Percentiles rank a stretch among this genome's conserved stretches.
phyloP scores from a whole-genome alignment of 805 yeast species.

The Phaffomyces thermotolerans region DNA sequence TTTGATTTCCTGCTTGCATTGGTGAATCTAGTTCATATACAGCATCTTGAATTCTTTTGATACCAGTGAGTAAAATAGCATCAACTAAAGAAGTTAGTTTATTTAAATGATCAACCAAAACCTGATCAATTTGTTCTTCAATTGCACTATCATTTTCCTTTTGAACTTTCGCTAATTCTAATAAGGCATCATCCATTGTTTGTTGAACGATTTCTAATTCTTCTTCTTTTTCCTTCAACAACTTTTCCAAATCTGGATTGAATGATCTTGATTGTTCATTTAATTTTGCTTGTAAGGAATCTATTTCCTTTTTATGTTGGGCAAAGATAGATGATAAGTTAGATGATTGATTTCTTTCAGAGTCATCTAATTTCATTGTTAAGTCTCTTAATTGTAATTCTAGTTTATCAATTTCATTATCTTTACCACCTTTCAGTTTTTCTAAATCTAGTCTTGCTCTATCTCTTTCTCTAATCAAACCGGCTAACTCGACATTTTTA shows the following conservation, averaged over 20 bases:
- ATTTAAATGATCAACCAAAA: slow-evolving; percentile 39
- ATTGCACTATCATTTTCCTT: slow-evolving; percentile 43
- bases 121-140: slow-evolving; percentile 52
- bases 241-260: slow-evolving; percentile 32
- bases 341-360: slow-evolving; percentile 56
- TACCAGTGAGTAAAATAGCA: slow-evolving; percentile 60
- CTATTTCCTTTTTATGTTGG: slow-evolving; percentile 58
- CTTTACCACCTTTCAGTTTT: slow-evolving; percentile 55
- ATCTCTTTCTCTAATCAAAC: slow-evolving; percentile 82
- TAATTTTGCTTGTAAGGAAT: slow-evolving; percentile 36
- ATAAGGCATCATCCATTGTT: slow-evolving; percentile 65
- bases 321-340: slow-evolving; percentile 53
- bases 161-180: slow-evolving; percentile 46
- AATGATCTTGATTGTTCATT: slow-evolving; percentile 19
- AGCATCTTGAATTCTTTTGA: slow-evolving; percentile 66
- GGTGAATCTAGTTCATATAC: slow-evolving; percentile 67
- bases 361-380: slow-evolving; percentile 48
- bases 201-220: slow-evolving; percentile 76
- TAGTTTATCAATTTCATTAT: slow-evolving; percentile 56
- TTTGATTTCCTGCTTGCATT: slow-evolving; percentile 75
- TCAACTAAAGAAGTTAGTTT: slow-evolving; percentile 56
- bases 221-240: slow-evolving; percentile 60
- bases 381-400: slow-evolving; percentile 58
- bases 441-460: slow-evolving; percentile 81
- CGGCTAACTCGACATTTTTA: slow-evolving; percentile 83